Evolutionary conservation across 192 early-diverging fungal species (phyloP), one percentile per base, ranked within the genome.

Genomic region (Podila minutissima): DNA sequence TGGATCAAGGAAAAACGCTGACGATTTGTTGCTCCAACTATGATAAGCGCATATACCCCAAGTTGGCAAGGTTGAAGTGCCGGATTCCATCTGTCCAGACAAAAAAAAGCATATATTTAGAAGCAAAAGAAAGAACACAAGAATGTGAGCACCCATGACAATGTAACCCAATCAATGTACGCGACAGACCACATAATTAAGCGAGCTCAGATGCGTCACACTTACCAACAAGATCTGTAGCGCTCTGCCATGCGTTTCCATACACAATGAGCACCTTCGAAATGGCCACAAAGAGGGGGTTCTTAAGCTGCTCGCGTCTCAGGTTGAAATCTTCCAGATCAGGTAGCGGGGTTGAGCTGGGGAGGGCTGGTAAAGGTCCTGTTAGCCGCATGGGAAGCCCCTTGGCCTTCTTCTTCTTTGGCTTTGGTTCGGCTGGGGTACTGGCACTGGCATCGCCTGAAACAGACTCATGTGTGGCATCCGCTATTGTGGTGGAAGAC

Each of bases 181-280:
- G 31, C 49, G n/a, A 8, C 29, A 20, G 46, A 66, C 12, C 17
- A 59, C 17, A 9, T 57, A 32, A 2, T 12, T 22, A 17, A 49
- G 5, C 13, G 32, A 37, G 20, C 8, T 6, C 48, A 28, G 10
- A 62, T 41, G 31, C 32, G 7, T 63, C 31, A 19, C 11, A 4
- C 76, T 60, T 69, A 79, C 76, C 76, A 31, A 79, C 76, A n/a
- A 79, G 70, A 64, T 79, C 76, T 13, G 58, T 72, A 41, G 76
- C 76, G 28, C 76, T 79, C 41, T 79, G 76, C 76, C 76, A 79
- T 50, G 69, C 70, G 50, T 79, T 79, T 29, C 76, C 76, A 50
- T 79, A 79, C 6, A 79, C 65, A 63, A 79, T 57, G 28, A 79
- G 35, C 2, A 79, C 69, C 28, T 72, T 79, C 26, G 69, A 72